Evolutionary conservation across 108 stramenopile genomes (phyloP).

Genomic region (Nitzschia inconspicua): DNA sequence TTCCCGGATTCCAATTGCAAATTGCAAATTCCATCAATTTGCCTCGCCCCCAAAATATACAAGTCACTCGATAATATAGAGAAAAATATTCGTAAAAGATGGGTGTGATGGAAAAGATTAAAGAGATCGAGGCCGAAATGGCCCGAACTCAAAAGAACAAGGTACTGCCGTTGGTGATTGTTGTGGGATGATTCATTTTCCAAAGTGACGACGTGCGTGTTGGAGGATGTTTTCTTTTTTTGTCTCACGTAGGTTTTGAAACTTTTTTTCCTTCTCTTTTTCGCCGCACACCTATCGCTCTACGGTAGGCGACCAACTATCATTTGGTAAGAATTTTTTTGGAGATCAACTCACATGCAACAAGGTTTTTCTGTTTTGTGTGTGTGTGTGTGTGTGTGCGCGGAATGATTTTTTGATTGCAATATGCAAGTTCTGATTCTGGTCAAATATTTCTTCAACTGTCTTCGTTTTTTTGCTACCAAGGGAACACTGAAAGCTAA

Average conservation of each 20-base stretch:
- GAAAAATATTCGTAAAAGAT: slow-evolving; percentile 13
- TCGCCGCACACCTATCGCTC: background rate
- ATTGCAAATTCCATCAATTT: no score
- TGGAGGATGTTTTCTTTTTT: background rate
- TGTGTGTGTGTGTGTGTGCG: no score
- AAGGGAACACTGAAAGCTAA: slow-evolving; percentile 99
- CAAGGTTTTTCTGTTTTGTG: no score
- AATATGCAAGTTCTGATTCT: background rate
- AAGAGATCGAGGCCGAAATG: slow-evolving; percentile 76
- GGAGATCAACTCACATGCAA: no score
- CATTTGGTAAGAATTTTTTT: no score
- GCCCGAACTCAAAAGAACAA: slow-evolving; percentile 90
- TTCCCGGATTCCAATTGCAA: no score
- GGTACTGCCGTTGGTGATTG: slow-evolving; percentile 4
- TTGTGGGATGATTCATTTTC: no score
- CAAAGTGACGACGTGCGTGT: background rate
- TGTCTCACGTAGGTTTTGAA: background rate
- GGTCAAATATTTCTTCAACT: slow-evolving; percentile 14
- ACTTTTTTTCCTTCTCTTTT: background rate
- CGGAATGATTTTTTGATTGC: slow-evolving; percentile 9
- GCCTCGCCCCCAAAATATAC: no score
- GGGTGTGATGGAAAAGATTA: slow-evolving; percentile 85
- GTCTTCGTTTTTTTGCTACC: slow-evolving; percentile 31
- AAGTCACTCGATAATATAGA: no score
- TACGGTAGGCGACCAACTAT: slow-evolving; percentile 71